Percentiles rank a stretch among this genome's conserved stretches.
These are phyloP conservation scores for Anisogramma anomala DNA, from an alignment of 2,329 filamentous ascomycete species.

Conservation along the genomic window DNA sequence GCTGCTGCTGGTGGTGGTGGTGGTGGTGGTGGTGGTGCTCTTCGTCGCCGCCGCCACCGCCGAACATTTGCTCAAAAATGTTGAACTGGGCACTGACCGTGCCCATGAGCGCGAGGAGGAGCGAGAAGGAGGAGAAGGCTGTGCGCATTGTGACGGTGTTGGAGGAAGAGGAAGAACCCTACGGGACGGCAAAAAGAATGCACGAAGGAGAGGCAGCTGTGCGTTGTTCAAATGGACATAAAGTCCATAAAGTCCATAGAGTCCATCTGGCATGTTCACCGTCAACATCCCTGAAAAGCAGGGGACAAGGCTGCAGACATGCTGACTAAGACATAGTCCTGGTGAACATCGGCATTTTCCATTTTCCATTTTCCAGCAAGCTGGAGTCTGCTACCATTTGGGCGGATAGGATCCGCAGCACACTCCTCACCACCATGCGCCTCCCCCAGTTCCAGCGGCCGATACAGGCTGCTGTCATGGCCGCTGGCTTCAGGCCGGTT, in stretches of 20 bases:
- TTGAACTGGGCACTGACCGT: slow-evolving; percentile 71
- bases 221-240: too few relatives aligned
- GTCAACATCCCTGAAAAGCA: neutral
- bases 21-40: slow-evolving; percentile 45
- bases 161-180: neutral
- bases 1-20: slow-evolving; percentile 48
- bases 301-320: too few relatives aligned
- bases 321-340: slow-evolving; percentile 11
- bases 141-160: slow-evolving; percentile 23
- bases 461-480: slow-evolving; percentile 26
- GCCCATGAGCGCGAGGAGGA: slow-evolving; percentile 47
- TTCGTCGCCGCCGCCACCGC: slow-evolving; percentile 36
- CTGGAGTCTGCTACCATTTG: neutral
- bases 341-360: slow-evolving; percentile 5
- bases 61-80: slow-evolving; percentile 98
- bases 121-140: slow-evolving; percentile 26
- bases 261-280: slow-evolving; percentile 9
- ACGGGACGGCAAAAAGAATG: neutral
- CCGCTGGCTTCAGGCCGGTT: slow-evolving; percentile 17
- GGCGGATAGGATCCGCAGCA: slow-evolving; percentile 13
- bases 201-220: too few relatives aligned
- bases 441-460: slow-evolving; percentile 33
- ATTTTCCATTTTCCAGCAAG: too few relatives aligned
- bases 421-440: slow-evolving; percentile 25
- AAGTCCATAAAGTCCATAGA: too few relatives aligned